Base-by-base conservation (phyloP, 2,329 filamentous ascomycete genomes). In the Mariannaea elegans region DNA sequence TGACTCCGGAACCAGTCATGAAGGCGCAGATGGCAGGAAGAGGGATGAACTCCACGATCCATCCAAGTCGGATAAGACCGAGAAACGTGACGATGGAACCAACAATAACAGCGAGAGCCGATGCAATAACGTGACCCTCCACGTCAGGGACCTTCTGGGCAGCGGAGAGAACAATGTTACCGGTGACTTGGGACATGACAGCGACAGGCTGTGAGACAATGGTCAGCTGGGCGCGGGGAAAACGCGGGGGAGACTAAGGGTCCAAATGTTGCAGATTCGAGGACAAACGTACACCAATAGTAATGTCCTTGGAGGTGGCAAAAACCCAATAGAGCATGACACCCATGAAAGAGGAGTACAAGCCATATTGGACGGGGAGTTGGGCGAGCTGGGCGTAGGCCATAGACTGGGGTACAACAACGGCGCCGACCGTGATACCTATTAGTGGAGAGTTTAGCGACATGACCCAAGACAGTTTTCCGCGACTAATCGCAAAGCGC, bases 281-380 rank as follows among this genome's bases (percentile, higher is more conserved):
- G 14, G 14, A 21, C 10, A 31, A 4, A 83, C 87, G 78, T 81
- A 90, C 88, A 36, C 92, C 92, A 65, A 96, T 95, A 16, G 92
- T 95, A 73, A 97, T 96, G 77, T 84, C 82, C 68, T 98, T 98
- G 21, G 94, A 97, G 0, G 94, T 98, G 36, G 94, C 94, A 72
- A 98, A 98, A 76, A 97, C 94, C 94, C 94, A 98, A 78, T 98
- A 98, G 68, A 97, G 83, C 63, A 97, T 77, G 18, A 97, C 94
- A 61, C 94, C 94, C 87, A 97, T 97, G 72, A 98, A 98, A 0
- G 94, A 97, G 1, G 94, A 94, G 68, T 79, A 79, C 16, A 84
- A 69, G 13, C 82, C 82, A 68, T 80, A 84, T 64, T 84, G 78
- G 23, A 81, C 76, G 4, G 76, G 73, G 46, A 84, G 77, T 57